phyloP scores from a whole-genome alignment of 1,139 yeast genomes.

The Sugiyamaella castrensis region DNA sequence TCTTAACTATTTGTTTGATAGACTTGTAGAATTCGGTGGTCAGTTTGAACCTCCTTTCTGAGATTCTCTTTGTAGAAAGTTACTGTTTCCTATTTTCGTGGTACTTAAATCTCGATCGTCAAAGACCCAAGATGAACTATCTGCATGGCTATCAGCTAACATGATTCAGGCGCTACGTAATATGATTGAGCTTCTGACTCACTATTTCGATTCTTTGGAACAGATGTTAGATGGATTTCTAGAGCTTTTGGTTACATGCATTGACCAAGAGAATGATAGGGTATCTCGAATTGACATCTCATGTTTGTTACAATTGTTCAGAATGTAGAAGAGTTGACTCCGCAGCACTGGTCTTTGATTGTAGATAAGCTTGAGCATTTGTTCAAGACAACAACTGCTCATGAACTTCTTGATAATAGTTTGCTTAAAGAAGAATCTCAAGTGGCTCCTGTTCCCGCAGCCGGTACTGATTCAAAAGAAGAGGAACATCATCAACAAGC shows the following conservation, averaged over 20 bases:
- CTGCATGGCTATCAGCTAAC: constrained; percentile 96
- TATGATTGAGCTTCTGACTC: constrained; percentile 77
- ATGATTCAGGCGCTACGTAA: constrained; percentile 91
- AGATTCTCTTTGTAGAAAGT: constrained; percentile 72
- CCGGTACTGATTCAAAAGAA: constrained; percentile 7
- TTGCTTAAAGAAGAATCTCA: constrained; percentile 18
- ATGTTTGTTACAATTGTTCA: constrained; percentile 76
- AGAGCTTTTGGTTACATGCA: constrained; percentile 75
- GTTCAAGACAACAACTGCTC: constrained; percentile 81
- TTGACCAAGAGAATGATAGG: constrained; percentile 95
- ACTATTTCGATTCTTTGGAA: constrained; percentile 71
- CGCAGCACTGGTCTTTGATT: constrained; percentile 72
- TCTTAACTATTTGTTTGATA: constrained; percentile 74
- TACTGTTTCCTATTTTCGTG: constrained; percentile 86
- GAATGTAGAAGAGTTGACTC: constrained; percentile 63
- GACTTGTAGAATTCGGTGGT: constrained; percentile 73
- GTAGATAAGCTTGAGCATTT: constrained; percentile 61
- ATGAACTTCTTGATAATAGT: constrained; percentile 62
- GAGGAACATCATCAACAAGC: constrained; percentile 15
- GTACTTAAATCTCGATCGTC: constrained; percentile 75
- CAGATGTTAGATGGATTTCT: constrained; percentile 74
- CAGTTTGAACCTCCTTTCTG: constrained; percentile 74
- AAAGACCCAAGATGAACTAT: constrained; percentile 72
- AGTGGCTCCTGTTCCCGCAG: constrained; percentile 4
- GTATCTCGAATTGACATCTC: constrained; percentile 92